phyloP scores from a whole-genome alignment of 2,329 filamentous ascomycete genomes.

The Colletotrichum tamarilloi region DNA sequence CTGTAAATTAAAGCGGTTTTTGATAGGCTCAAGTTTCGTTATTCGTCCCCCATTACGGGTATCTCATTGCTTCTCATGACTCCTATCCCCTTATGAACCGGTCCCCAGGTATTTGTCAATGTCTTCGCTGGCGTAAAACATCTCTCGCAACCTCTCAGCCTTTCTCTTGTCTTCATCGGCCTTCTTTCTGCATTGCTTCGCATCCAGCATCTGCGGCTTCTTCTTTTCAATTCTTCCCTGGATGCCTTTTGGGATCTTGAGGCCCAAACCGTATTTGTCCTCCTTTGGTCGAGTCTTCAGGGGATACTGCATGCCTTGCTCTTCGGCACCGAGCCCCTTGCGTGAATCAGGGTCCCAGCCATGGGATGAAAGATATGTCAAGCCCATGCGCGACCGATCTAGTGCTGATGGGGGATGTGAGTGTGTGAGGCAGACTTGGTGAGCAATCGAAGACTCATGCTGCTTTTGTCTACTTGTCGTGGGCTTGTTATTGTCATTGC shows the following conservation, averaged over 20 bases:
- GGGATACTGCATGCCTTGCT: slow-evolving; percentile 80
- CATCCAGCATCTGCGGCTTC: slow-evolving; percentile 67
- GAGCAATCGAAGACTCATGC: slow-evolving; percentile 74
- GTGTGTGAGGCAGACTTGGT: slow-evolving; percentile 76
- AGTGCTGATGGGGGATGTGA: slow-evolving; percentile 79
- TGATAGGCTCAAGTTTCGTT: too few species aligned
- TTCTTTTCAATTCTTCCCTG: slow-evolving; percentile 53
- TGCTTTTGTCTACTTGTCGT: slow-evolving; percentile 45
- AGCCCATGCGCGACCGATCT: slow-evolving; percentile 76
- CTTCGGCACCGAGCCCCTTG: slow-evolving; percentile 75
- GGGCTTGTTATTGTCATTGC: slow-evolving; percentile 37
- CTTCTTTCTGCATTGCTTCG: slow-evolving; percentile 74
- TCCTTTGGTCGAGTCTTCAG: slow-evolving; percentile 79
- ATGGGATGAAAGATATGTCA: slow-evolving; percentile 72
- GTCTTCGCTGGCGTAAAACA: slow-evolving; percentile 82
- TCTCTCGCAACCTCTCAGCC: slow-evolving; percentile 71
- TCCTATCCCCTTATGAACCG: slow-evolving; percentile 14
- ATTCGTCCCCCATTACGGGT: neutral
- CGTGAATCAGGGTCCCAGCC: slow-evolving; percentile 83
- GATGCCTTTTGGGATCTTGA: slow-evolving; percentile 53
- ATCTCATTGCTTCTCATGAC: slow-evolving; percentile 4
- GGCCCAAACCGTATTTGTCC: slow-evolving; percentile 80
- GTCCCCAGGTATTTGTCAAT: slow-evolving; percentile 77
- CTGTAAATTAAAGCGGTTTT: neutral
- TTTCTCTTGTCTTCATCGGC: slow-evolving; percentile 71